Evolutionary conservation across 805 yeast species (phyloP).

Genomic region (Candida insectorum): DNA sequence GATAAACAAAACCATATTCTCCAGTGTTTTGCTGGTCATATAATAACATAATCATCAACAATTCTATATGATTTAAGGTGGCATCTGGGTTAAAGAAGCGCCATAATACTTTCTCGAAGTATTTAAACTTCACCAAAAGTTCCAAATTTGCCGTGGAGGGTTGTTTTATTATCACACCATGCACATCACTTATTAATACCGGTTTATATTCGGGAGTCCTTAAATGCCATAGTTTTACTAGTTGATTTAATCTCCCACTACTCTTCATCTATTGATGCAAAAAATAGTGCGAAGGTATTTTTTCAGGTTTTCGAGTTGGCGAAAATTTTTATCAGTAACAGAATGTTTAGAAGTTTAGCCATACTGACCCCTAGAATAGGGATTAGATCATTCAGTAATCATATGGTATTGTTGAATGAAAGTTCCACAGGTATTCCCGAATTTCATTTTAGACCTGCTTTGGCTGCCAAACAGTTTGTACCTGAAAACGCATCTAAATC

Average conservation of each 20-base stretch:
- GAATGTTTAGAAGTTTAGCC: too few relatives aligned
- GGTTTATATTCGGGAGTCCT: too few relatives aligned
- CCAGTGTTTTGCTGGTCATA: conserved; percentile 15
- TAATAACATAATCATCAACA: conserved; percentile 21
- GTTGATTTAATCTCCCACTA: too few relatives aligned
- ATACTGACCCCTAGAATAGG: too few relatives aligned
- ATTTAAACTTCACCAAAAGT: conserved; percentile 3
- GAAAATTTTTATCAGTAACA: background rate
- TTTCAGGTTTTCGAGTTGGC: background rate
- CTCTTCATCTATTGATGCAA: too few relatives aligned
- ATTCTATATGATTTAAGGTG: conserved; percentile 37
- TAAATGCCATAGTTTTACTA: too few relatives aligned
- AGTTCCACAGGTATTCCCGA: too few relatives aligned
- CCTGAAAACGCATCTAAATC: conserved; percentile 29
- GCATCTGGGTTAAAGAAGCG: conserved; percentile 36
- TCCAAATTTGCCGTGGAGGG: conserved; percentile 3
- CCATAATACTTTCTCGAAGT: conserved; percentile 32
- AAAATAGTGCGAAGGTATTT: background rate
- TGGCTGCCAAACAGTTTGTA: conserved; percentile 37
- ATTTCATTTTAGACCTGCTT: conserved; percentile 14
- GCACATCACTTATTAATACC: conserved; percentile 2
- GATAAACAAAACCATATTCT: background rate
- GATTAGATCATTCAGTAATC: too few relatives aligned
- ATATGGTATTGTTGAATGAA: too few relatives aligned
- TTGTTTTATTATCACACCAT: background rate